Evolutionary conservation across 169 alveolate genomes (phyloP).

Genomic region (Ichthyophthirius multifiliis): DNA sequence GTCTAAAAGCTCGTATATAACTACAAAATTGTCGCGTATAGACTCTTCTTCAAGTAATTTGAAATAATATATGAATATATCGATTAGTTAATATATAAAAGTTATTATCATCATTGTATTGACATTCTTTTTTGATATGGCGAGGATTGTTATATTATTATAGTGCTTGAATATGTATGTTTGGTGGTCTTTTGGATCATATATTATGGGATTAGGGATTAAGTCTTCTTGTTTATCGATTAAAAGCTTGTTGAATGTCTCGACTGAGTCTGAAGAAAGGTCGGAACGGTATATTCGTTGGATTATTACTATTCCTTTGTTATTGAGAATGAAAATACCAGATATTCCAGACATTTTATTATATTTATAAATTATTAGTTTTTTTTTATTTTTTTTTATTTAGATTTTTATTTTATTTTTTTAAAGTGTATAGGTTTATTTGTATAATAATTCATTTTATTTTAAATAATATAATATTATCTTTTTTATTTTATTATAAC

Average conservation of each 20-base stretch:
- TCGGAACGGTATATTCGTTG: conserved; percentile 93
- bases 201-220: conserved; percentile 8
- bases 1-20: conserved; percentile 71
- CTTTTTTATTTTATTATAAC: no score
- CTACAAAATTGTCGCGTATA: conserved; percentile 65
- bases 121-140: conserved; percentile 59
- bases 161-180: conserved; percentile 48
- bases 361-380: no score
- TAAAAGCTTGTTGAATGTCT: conserved; percentile 66
- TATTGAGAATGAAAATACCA: conserved; percentile 89
- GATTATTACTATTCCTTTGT: conserved; percentile 87
- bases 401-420: no score
- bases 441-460: no score
- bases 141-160: conserved; percentile 61
- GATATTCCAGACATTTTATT: conserved; percentile 86
- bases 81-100: conserved; percentile 24
- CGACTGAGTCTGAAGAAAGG: conserved; percentile 47
- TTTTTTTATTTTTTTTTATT: no score
- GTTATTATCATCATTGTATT: conserved; percentile 38
- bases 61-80: conserved; percentile 59
- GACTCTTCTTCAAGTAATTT: conserved; percentile 68
- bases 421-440: no score
- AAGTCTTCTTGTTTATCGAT: conserved; percentile 61
- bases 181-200: conserved; percentile 22
- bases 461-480: no score